phyloP scores from a whole-genome alignment of 331 rosid genomes.

The Dryas integrifolia region DNA sequence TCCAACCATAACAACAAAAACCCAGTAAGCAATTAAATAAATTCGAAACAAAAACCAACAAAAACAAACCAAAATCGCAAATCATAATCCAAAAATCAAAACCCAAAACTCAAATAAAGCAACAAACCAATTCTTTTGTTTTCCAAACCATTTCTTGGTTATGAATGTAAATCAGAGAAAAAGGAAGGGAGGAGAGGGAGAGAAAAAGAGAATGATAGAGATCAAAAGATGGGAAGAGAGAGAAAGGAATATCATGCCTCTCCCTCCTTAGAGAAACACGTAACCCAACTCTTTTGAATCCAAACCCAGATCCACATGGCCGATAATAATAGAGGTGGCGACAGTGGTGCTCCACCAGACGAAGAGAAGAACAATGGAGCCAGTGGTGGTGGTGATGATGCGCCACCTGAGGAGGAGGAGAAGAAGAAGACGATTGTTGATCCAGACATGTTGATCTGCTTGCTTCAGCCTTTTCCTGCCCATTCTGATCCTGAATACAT shows the following conservation, averaged over 20 bases:
- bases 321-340: conserved; percentile 11
- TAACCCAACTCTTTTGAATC: background rate
- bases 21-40: no score
- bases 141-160: no score
- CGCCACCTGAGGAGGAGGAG: background rate
- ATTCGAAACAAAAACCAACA: no score
- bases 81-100: no score
- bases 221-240: no score
- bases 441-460: conserved; percentile 65
- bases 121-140: no score
- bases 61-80: no score
- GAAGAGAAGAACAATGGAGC: conserved; percentile 39
- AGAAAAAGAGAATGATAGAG: no score
- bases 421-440: conserved; percentile 38
- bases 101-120: no score
- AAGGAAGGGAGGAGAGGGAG: no score
- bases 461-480: conserved; percentile 63
- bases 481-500: conserved; percentile 57
- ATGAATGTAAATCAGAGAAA: no score
- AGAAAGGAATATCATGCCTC: background rate
- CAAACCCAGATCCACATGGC: background rate
- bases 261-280: background rate
- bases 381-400: conserved; percentile 15
- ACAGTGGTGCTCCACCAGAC: background rate
- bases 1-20: no score